Conservation (phyloP, 2,329 filamentous ascomycete species). For the Phialophora chinensis region DNA sequence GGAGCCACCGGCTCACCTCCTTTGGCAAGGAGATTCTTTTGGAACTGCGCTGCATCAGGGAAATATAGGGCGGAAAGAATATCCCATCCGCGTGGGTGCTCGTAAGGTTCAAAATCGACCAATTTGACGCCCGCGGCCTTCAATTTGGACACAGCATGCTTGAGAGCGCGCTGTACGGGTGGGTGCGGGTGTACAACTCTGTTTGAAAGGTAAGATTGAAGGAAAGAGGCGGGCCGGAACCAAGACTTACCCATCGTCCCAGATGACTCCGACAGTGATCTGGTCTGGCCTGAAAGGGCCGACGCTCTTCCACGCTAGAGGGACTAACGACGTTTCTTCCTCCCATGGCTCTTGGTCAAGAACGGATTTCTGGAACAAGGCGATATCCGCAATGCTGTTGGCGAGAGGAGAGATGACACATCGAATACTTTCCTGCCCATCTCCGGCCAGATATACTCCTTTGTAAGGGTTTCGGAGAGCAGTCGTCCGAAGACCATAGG, state of each 20-base stretch:
- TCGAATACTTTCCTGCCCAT: slow-evolving; percentile 46
- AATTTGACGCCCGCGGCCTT: slow-evolving; percentile 49
- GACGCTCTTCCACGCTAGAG: too few relatives aligned
- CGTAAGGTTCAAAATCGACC: slow-evolving; percentile 27
- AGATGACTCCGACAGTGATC: too few relatives aligned
- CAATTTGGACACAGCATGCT: slow-evolving; percentile 52
- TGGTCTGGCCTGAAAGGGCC: too few relatives aligned
- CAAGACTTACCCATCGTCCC: too few relatives aligned
- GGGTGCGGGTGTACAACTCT: slow-evolving; percentile 65
- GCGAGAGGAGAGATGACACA: slow-evolving; percentile 61
- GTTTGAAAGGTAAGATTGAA: too few relatives aligned
- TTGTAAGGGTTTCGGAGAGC: slow-evolving; percentile 47
- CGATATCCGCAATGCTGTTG: slow-evolving; percentile 56
- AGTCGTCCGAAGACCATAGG: slow-evolving; percentile 41
- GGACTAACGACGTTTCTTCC: too few relatives aligned
- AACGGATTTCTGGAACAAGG: too few relatives aligned
- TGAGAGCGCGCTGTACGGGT: slow-evolving; percentile 61
- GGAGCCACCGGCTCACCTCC: slow-evolving; percentile 65
- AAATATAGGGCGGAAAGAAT: slow-evolving; percentile 62
- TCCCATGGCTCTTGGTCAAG: too few relatives aligned
- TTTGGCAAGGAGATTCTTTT: slow-evolving; percentile 56
- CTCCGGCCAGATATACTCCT: slow-evolving; percentile 17
- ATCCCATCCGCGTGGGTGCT: slow-evolving; percentile 53
- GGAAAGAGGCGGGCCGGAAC: too few relatives aligned
- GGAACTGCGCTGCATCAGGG: slow-evolving; percentile 64